Evolutionary conservation across 1,139 yeast species (phyloP), one percentile per base, ranked within the genome.

Genomic region (Yamadazyma atlantica): DNA sequence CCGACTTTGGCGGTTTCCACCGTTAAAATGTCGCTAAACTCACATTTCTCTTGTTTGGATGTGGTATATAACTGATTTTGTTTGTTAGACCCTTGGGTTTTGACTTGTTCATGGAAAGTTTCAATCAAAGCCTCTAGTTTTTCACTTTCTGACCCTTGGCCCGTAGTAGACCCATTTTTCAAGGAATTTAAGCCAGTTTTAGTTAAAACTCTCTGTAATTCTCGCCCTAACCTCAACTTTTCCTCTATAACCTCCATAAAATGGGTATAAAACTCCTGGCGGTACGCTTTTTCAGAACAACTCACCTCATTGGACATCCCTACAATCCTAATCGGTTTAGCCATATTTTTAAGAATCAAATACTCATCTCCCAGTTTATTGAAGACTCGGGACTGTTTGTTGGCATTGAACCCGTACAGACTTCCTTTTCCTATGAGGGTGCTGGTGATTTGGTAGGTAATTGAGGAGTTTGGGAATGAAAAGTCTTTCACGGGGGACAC

Each of bases 311-410:
- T 14, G 3, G 22, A 11, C n/a, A 33, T 27, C 10, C 34, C 35
- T 6, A 64, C 45, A 9, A 70, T 57, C 33, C 73, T 57, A 9
- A 69, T 49, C 21, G 51, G 53, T n/a, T 16, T 11, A 11, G 30
- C 32, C 3, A 16, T 10, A 35, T 68, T 69, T 42, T 66, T 66
- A 35, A 69, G 55, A 36, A 70, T 68, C 23, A 68, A 62, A 47
- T 60, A 69, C 48, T 70, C 75, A 43, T 69, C 74, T 47, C 74
- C 74, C 18, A 45, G 48, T 28, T 62, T 51, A 46, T 68, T 68
- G 34, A 66, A 57, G 45, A 67, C 58, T 33, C 53, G 56, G 7
- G 66, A 60, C 32, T 55, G 50, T 11, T 45, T 37, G 30, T 53
- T 49, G 15, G 24, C 6, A 22, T 51, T 53, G 24, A 51, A 57